phyloP scores from a whole-genome alignment of 73 alveolate genomes.

The Tetrahymena borealis region DNA sequence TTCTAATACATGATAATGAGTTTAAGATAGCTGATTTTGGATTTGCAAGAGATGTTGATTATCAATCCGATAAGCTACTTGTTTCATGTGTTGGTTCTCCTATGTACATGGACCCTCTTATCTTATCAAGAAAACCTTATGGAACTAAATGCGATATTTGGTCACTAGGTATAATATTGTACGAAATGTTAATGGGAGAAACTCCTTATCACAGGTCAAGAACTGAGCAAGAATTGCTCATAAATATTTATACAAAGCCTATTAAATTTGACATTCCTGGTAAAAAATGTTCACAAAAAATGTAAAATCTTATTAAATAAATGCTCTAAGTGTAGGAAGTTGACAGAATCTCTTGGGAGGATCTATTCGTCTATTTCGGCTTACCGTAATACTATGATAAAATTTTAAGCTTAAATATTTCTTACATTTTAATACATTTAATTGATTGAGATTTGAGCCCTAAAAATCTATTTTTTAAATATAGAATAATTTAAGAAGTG shows the following conservation, averaged over 20 bases:
- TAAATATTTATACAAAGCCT: constrained; percentile 25
- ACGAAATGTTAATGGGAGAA: constrained; percentile 53
- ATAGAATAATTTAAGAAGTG: no score
- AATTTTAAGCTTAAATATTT: not conserved
- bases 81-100: constrained; percentile 66
- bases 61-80: constrained; percentile 18
- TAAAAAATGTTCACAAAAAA: not conserved
- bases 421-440: no score
- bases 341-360: constrained; percentile 37
- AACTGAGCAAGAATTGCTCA: constrained; percentile 24
- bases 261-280: constrained; percentile 10
- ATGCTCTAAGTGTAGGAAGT: constrained; percentile 19
- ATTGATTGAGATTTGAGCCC: no score
- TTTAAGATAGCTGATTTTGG: constrained; percentile 43
- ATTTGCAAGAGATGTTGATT: constrained; percentile 36
- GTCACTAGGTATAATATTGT: constrained; percentile 69
- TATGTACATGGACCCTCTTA: constrained; percentile 71
- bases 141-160: constrained; percentile 60
- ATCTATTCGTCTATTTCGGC: constrained; percentile 12
- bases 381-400: not conserved
- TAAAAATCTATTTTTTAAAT: no score
- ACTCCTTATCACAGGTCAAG: constrained; percentile 55
- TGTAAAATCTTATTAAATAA: constrained; percentile 16
- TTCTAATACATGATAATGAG: constrained; percentile 21
- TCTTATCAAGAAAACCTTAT: constrained; percentile 51